Evolutionary conservation across 2,329 filamentous ascomycete species (phyloP), one percentile per base, ranked within the genome.

Genomic region (Calcarisporium arbuscula): DNA sequence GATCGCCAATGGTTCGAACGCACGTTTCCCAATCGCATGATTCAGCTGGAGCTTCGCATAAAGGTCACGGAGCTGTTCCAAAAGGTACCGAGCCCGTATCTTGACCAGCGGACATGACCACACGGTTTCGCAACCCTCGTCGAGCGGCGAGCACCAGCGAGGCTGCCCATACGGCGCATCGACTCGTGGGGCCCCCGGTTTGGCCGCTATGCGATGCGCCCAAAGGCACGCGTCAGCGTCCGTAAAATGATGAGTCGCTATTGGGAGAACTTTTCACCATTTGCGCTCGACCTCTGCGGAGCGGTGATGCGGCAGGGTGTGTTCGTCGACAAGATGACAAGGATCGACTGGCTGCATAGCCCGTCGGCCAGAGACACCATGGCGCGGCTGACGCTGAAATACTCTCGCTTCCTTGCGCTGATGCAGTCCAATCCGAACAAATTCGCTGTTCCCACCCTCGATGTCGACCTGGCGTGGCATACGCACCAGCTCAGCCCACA

Each of bases 401-500:
- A 85, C 48, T 30, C 58, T 4, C 70, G 79, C 4, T 88, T 85
- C 57, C 61, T 83, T 12, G 32, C 45, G 0, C 69, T 87, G 43
- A 79, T 86, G 55, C 55, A 56, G 2, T 40, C 50, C 0, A 47
- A 75, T 28, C 65, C 67, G 0, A 45, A 40, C 1, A 53, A 68
- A 5, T 61, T 73, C 11, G 72, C 67, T 0, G 82, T 88, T 1
- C 83, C 83, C 0, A 88, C 82, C 0, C 64, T 87, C 0, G 84
- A 88, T 43, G 68, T 88, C 5, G 83, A 88, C 50, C 62, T 88
- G 0, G 82, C 74, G 0, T 88, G 83, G 82, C 86, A 94, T 52
- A 90, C 84, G 0, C 84, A 90, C 48, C 82, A 90, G 52, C 72
- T 90, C 4, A 72, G 64, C 8, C 81, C 85, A 0, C n/a, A n/a